Percentiles rank a stretch among this genome's conserved stretches.
Evolutionary conservation across 129 eudicot genomes (phyloP).

Genomic region (Chrysanthemum seticuspe): DNA sequence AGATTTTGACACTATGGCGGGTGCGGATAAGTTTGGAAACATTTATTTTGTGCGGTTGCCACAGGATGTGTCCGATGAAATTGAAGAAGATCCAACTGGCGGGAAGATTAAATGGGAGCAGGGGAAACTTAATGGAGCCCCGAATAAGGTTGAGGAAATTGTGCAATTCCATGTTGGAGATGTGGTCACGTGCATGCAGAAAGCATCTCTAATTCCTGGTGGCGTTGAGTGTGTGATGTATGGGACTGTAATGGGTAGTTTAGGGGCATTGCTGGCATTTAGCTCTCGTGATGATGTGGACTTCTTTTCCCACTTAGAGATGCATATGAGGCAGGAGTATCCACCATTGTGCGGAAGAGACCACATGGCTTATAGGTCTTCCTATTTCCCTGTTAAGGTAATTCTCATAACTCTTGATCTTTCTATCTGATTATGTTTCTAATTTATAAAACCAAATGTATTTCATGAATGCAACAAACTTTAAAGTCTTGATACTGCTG

Average conservation of each 20-base stretch:
- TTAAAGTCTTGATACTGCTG: neutral
- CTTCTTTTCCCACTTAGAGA: slow-evolving; percentile 96
- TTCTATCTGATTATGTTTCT: neutral
- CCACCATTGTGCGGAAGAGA: slow-evolving; percentile 99
- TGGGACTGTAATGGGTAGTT: slow-evolving; percentile 97
- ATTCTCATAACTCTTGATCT: neutral
- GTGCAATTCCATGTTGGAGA: slow-evolving; percentile 99
- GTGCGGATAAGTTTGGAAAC: slow-evolving; percentile 96
- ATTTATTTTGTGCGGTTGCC: slow-evolving; percentile 92
- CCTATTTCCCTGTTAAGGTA: slow-evolving; percentile 98
- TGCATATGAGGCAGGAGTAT: slow-evolving; percentile 97
- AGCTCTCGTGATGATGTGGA: slow-evolving; percentile 98
- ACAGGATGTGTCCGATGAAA: slow-evolving; percentile 97
- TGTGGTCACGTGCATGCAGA: slow-evolving; percentile 84
- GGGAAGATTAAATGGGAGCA: slow-evolving; percentile 99
- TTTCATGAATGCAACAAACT: neutral
- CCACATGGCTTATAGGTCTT: slow-evolving; percentile 96
- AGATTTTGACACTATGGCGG: slow-evolving; percentile 98
- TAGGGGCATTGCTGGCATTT: slow-evolving; percentile 94
- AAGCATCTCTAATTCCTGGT: slow-evolving; percentile 95
- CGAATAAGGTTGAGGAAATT: slow-evolving; percentile 94
- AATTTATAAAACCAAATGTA: neutral
- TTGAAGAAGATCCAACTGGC: slow-evolving; percentile 99
- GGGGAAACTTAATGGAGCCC: slow-evolving; percentile 98
- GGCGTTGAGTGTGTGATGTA: slow-evolving; percentile 90